A percentile compares a stretch with the other conserved stretches of the same genome.
phyloP scores from a whole-genome alignment of 345 rosid genomes.

The Pugionium dolabratum region DNA sequence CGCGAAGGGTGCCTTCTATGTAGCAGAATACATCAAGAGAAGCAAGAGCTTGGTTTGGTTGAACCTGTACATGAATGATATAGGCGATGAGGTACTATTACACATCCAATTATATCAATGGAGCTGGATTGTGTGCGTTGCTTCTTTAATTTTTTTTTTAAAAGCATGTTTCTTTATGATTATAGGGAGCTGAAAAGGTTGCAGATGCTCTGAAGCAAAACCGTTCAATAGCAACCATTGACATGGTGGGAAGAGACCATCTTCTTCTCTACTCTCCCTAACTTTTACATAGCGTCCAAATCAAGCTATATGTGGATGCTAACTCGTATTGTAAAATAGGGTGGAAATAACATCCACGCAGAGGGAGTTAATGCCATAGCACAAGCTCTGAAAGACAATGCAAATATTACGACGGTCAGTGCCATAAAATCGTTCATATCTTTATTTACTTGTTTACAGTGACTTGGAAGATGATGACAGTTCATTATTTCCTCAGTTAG shows the following conservation, averaged over 20 bases:
- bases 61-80: conserved; percentile 96
- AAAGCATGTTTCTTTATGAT: conserved; percentile 14
- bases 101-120: conserved; percentile 3
- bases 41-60: conserved; percentile 91
- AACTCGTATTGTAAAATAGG: conserved; percentile 46
- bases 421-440: conserved; percentile 19
- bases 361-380: conserved; percentile 76
- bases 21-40: conserved; percentile 82
- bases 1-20: conserved; percentile 78
- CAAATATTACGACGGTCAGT: conserved; percentile 68
- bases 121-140: conserved; percentile 2
- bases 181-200: conserved; percentile 83
- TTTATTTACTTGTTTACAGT: conserved; percentile 19
- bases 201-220: conserved; percentile 90
- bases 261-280: conserved; percentile 19
- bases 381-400: conserved; percentile 74
- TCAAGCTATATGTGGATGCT: conserved; percentile 3
- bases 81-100: conserved; percentile 81
- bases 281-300: not conserved
- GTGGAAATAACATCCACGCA: conserved; percentile 89
- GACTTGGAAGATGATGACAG: conserved; percentile 26
- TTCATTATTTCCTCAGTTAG: conserved; percentile 57
- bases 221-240: conserved; percentile 68
- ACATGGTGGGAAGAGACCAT: conserved; percentile 62
- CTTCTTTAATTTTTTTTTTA: conserved; percentile 9